A percentile compares a stretch with the other conserved stretches of the same genome.
phyloP scores from a whole-genome alignment of 805 yeast species.

The Torulaspora delbrueckii region DNA sequence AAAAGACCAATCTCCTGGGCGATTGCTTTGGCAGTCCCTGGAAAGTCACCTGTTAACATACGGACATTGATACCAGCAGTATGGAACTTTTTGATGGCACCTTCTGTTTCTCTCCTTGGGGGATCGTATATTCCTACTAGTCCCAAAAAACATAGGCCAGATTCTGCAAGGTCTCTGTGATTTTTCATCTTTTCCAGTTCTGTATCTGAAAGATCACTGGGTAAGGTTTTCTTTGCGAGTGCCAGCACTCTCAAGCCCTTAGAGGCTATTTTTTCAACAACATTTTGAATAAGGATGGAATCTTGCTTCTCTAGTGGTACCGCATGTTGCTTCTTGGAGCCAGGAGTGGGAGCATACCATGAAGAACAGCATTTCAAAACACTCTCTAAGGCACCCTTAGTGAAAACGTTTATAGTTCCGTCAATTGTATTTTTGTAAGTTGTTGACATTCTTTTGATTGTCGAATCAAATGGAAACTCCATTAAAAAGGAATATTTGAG shows the following conservation, averaged over 20 bases:
- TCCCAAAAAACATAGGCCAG: constrained; percentile 71
- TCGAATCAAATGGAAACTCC: constrained; percentile 83
- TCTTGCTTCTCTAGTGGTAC: constrained; percentile 53
- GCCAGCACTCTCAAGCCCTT: constrained; percentile 89
- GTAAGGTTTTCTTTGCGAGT: constrained; percentile 47
- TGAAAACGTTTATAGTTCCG: constrained; percentile 52
- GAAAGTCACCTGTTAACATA: constrained; percentile 95
- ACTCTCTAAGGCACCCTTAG: constrained; percentile 88
- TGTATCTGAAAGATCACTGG: constrained; percentile 35
- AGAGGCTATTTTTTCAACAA: constrained; percentile 60
- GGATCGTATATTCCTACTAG: constrained; percentile 95
- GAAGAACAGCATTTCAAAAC: constrained; percentile 56
- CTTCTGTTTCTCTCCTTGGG: constrained; percentile 80
- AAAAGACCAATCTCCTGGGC: constrained; percentile 90
- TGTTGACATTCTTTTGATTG: constrained; percentile 85
- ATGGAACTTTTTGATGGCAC: constrained; percentile 69
- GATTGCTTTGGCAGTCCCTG: constrained; percentile 78
- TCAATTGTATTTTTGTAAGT: constrained; percentile 52
- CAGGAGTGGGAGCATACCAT: too few relatives aligned
- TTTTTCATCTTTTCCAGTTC: constrained; percentile 27
- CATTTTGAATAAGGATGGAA: constrained; percentile 43
- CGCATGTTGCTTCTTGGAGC: too few relatives aligned
- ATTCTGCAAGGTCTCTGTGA: constrained; percentile 42
- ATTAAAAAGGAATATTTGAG: constrained; percentile 45
- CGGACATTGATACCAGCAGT: constrained; percentile 95